Evolutionary conservation across 805 yeast genomes (phyloP).

Genomic region (Teunomyces stri): DNA sequence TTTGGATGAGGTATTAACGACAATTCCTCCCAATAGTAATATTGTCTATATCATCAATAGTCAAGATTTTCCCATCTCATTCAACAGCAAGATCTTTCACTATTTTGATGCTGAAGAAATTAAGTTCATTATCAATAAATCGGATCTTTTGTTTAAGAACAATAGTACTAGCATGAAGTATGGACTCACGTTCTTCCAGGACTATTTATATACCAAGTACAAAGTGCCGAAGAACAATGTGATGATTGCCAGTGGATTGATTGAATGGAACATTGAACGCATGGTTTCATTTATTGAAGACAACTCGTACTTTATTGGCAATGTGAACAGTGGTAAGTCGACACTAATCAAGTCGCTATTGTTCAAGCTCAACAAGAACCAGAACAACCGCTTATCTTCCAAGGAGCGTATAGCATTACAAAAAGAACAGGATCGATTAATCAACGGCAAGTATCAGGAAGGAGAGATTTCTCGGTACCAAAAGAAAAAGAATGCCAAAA

Average conservation of each 20-base stretch:
- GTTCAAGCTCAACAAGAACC: conserved; percentile 11
- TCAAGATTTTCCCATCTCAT: conserved; percentile 68
- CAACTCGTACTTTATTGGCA: conserved; percentile 56
- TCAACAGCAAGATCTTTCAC: conserved; percentile 36
- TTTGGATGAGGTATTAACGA: conserved; percentile 16
- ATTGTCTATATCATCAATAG: conserved; percentile 64
- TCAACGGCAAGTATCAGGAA: conserved; percentile 10
- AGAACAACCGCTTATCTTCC: conserved; percentile 8
- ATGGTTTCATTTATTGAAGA: conserved; percentile 38
- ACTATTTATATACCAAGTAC: conserved; percentile 31
- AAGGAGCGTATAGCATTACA: conserved; percentile 11
- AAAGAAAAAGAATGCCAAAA: conserved; percentile 6
- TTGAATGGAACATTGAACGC: conserved; percentile 49
- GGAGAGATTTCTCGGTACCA: conserved; percentile 7
- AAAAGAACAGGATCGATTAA: conserved; percentile 16
- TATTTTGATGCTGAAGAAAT: conserved; percentile 33
- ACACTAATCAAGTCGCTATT: conserved; percentile 51
- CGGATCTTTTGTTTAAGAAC: conserved; percentile 43
- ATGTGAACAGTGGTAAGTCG: conserved; percentile 70
- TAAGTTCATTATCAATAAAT: conserved; percentile 39
- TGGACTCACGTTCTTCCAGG: conserved; percentile 29
- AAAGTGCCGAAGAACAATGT: conserved; percentile 41
- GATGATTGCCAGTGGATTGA: conserved; percentile 48
- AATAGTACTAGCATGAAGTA: conserved; percentile 22
- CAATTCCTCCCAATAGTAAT: conserved; percentile 45